A percentile compares a stretch with the other conserved stretches of the same genome.
These are phyloP conservation scores for Tritrichomonas musculus DNA, from an alignment of 208 protist genomes.

Conservation along the genomic window DNA sequence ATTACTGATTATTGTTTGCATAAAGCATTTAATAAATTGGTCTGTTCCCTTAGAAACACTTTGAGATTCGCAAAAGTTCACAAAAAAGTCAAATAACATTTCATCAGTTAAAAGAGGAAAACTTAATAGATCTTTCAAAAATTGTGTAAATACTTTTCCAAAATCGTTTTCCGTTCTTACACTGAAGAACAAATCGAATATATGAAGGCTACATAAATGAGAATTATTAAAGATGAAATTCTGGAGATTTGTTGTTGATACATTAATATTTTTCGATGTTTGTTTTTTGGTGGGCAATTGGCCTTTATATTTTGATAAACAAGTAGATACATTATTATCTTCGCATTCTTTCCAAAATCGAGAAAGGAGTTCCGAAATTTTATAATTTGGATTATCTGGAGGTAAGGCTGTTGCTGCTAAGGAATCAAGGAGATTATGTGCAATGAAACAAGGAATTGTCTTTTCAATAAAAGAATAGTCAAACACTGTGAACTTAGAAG, in stretches of 20 bases:
- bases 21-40: neutral
- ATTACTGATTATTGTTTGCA: neutral
- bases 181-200: neutral
- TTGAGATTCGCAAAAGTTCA: neutral
- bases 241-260: neutral
- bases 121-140: neutral
- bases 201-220: neutral
- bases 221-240: neutral
- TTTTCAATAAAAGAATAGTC: neutral
- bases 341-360: neutral
- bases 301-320: neutral
- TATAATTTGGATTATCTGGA: neutral
- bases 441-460: neutral
- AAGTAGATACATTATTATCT: neutral
- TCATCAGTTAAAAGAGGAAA: neutral
- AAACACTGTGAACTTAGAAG: neutral
- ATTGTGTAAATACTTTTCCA: neutral
- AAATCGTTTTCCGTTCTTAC: neutral
- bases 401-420: neutral
- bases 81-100: neutral
- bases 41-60: neutral
- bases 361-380: neutral
- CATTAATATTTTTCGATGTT: neutral
- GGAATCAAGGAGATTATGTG: neutral
- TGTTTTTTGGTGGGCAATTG: neutral